Conservation (phyloP, 257 asterid species). For the Nicotiana obtusifolia region DNA sequence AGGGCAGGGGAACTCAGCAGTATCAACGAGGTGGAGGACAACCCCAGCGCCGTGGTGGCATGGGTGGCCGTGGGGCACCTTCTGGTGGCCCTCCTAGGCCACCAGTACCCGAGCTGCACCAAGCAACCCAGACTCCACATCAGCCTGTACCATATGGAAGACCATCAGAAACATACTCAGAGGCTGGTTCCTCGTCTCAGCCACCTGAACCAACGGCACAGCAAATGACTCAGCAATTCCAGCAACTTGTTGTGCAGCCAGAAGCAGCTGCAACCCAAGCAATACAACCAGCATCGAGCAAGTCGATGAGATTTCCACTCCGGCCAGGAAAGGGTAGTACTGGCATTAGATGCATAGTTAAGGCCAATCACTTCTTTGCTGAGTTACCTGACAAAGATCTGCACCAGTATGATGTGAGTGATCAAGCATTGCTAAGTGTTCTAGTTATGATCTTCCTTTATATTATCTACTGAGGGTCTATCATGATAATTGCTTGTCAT, state of each 20-base stretch:
- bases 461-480: neutral
- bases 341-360: constrained; percentile 72
- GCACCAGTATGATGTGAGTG: constrained; percentile 87
- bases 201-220: constrained; percentile 31
- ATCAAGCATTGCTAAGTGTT: neutral
- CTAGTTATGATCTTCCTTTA: constrained; percentile 2
- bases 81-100: constrained; percentile 65
- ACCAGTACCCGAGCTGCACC: constrained; percentile 93
- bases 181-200: constrained; percentile 53
- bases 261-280: constrained; percentile 47
- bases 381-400: constrained; percentile 89
- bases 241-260: constrained; percentile 42
- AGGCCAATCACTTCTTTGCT: constrained; percentile 91
- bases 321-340: constrained; percentile 83
- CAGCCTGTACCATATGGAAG: constrained; percentile 39
- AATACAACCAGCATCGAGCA: constrained; percentile 77
- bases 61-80: constrained; percentile 58
- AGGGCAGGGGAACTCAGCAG: constrained; percentile 29
- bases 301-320: constrained; percentile 71
- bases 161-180: constrained; percentile 36
- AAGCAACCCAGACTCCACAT: constrained; percentile 60
- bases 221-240: constrained; percentile 34
- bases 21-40: constrained; percentile 52
- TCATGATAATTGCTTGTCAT: neutral
- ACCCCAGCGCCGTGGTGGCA: constrained; percentile 49